These are phyloP conservation scores for Xylona heveae DNA, from an alignment of 495 filamentous ascomycete species.

Conservation along the genomic window DNA sequence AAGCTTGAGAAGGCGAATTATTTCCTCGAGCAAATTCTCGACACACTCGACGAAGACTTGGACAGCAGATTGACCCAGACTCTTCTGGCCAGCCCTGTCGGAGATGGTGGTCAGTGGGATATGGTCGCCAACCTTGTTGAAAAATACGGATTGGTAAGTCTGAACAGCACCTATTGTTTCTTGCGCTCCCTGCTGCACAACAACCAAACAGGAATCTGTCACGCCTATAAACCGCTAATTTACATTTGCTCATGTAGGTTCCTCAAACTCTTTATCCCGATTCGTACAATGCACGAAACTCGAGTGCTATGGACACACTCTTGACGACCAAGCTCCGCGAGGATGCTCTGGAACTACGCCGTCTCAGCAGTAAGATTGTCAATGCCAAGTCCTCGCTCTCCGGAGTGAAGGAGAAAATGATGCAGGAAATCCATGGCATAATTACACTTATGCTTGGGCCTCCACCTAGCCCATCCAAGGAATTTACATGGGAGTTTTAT, in stretches of 20 bases:
- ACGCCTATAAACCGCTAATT: background rate
- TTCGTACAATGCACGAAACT: conserved; percentile 49
- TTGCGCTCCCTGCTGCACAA: background rate
- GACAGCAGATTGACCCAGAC: conserved; percentile 47
- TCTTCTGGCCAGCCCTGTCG: conserved; percentile 41
- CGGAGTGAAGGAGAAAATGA: conserved; percentile 41
- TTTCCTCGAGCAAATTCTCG: conserved; percentile 64
- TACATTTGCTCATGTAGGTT: conserved; percentile 21
- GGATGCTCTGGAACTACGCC: conserved; percentile 43
- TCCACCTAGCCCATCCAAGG: conserved; percentile 39
- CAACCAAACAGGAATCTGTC: background rate
- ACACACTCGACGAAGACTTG: conserved; percentile 43
- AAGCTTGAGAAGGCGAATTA: conserved; percentile 85
- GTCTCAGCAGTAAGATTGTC: conserved; percentile 13
- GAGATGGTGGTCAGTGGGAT: conserved; percentile 81
- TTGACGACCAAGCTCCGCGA: conserved; percentile 77
- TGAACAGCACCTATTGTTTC: background rate
- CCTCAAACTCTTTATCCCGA: conserved; percentile 68
- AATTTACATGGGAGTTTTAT: conserved; percentile 59
- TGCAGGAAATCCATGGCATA: conserved; percentile 56
- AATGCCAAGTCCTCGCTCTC: conserved; percentile 18
- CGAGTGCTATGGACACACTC: conserved; percentile 44
- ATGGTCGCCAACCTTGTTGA: conserved; percentile 72
- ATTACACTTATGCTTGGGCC: conserved; percentile 61
- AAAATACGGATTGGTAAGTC: conserved; percentile 52